phyloP scores from a whole-genome alignment of 768 basidiomycete species.

The Gelatoporia subvermispora region DNA sequence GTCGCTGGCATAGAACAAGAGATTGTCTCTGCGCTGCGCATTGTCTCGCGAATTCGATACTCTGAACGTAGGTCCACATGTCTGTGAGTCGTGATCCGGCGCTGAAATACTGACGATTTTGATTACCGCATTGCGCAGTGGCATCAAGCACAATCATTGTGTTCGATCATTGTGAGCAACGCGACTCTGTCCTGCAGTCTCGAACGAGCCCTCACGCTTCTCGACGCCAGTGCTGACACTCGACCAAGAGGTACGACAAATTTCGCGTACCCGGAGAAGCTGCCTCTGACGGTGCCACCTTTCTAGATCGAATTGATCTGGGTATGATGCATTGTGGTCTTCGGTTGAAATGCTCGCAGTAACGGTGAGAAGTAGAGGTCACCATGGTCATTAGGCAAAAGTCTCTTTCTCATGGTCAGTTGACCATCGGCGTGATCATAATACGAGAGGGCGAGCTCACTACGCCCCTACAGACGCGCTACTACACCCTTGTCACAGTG shows the following conservation, averaged over 20 bases:
- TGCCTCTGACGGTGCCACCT: no score
- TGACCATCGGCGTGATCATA: background rate
- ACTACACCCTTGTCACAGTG: conserved; percentile 46
- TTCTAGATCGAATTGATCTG: conserved; percentile 50
- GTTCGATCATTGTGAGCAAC: conserved; percentile 48
- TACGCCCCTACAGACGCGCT: conserved; percentile 44
- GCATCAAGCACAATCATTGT: conserved; percentile 47
- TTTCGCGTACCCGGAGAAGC: background rate
- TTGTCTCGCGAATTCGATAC: conserved; percentile 9
- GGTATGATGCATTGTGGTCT: conserved; percentile 29
- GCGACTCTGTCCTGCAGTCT: background rate
- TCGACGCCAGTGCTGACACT: conserved; percentile 42
- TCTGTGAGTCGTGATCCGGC: background rate
- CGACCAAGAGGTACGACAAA: conserved; percentile 41
- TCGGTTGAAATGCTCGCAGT: background rate
- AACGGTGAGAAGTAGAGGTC: conserved; percentile 32
- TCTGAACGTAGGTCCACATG: conserved; percentile 13
- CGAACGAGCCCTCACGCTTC: background rate
- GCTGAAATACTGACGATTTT: background rate
- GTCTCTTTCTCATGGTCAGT: conserved; percentile 46
- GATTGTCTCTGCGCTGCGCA: no score
- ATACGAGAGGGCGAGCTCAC: background rate
- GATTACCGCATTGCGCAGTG: conserved; percentile 30
- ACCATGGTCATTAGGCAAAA: conserved; percentile 53
- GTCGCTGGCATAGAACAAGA: no score